Base-by-base conservation (phyloP, 78 protist species). In the Monosiga brevicollis region DNA sequence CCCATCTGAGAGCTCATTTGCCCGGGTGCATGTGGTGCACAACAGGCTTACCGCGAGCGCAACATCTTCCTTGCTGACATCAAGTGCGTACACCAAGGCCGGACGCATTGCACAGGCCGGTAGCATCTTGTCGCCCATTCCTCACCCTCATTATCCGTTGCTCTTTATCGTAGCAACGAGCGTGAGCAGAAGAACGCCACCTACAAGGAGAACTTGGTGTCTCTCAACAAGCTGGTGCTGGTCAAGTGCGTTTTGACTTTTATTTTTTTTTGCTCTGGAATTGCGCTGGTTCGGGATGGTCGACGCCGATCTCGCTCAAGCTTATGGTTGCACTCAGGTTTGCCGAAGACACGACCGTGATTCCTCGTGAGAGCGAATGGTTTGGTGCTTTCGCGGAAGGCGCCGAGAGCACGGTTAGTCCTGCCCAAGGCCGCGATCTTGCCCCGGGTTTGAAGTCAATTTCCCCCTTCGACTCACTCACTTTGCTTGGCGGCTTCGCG, bases 341-440 rank as follows among this genome's bases (percentile, higher is more conserved):
- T 81, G 24, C 43, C 15, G 54, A 87, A 25, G 94, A 91, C 76
- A 88, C 92, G 0, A 88, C 88, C 76, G 94, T 91, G 0, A 25
- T 81, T 34, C 94, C 94, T 54, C 75, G 87, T 38, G 94, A 88
- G 42, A 42, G 81, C 37, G 91, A 88, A 29, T 42, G 37, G 40
- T 78, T 84, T 78, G 87, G 75, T 39, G n/a, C 26, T 39, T 82
- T 40, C 78, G 34, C 41, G 34, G 41, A 72, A 22, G 71, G 71
- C 80, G 24, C 9, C 40, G 37, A 0, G 6, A 10, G 1, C 24
- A 2, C 0, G n/a, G 40, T 20, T 36, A 23, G 20, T 24, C 78
- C 2, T 73, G 78, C 15, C 32, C 40, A 2, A 73, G 40, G 11
- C 78, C 34, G 39, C 36, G 41, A n/a, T 35, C 40, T 73, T n/a